Evolutionary conservation across 192 early-diverging fungal species (phyloP), one percentile per base, ranked within the genome.

Genomic region (Radiomyces spectabilis): DNA sequence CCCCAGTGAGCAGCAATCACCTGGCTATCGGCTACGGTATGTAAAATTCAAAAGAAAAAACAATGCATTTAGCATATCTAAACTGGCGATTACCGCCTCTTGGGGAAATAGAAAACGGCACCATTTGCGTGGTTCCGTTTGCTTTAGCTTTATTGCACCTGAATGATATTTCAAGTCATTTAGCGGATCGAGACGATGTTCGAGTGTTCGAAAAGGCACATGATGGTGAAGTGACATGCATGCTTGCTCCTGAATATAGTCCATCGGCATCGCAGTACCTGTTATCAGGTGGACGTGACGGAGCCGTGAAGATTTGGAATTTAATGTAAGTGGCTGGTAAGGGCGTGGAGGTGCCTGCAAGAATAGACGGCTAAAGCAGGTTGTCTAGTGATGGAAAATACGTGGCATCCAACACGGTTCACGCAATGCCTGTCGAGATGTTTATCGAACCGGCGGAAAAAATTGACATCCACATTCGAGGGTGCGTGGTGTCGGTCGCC

Each of bases 301-400:
- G 83, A 39, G 71, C 75, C 8, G 73, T 87, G 9, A 77, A 76
- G 52, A 79, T 90, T 34, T 92, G 89, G 89, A 78, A 80, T 39
- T 59, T 87, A 25, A 80, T 81, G 87, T 88, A 75, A 63, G 78
- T 33, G 22, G 7, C 15, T 33, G 2, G 5, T 8, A 24, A 24
- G 9, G 27, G 57, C 9, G 24, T 13, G 25, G 43, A 34, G 5
- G 1, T 18, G 22, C 22, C 15, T 53, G 34, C 10, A 10, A n/a
- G 21, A 40, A 34, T 27, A 8, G 4, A 39, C 43, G 41, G 21
- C 40, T 29, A 27, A 2, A 31, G n/a, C 7, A 21, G 18, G 22
- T 29, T 5, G 44, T 60, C 10, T 51, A 80, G 76, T 13, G 63
- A 79, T 34, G 69, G 79, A 0, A 66, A 71, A 51, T 70, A 66